phyloP scores from a whole-genome alignment of 2,329 filamentous ascomycete species.

The Capronia coronata region DNA sequence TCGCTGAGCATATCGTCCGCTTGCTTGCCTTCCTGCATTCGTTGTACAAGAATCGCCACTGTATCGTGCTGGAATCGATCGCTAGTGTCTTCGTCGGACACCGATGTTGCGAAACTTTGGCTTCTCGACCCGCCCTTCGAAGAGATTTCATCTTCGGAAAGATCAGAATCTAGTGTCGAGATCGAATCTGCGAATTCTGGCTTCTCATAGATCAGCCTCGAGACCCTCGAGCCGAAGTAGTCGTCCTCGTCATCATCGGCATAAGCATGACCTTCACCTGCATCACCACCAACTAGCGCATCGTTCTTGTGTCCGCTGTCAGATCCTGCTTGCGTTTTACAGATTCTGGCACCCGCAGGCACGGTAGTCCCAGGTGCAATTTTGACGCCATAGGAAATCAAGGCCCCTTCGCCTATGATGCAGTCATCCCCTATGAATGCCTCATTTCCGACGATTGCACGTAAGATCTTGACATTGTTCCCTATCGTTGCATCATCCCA shows the following conservation, averaged over 20 bases:
- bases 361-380: slow-evolving; percentile 34
- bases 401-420: slow-evolving; percentile 61
- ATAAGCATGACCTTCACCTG: slow-evolving; percentile 58
- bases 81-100: slow-evolving; percentile 52
- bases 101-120: slow-evolving; percentile 66
- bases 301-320: slow-evolving; percentile 39
- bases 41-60: slow-evolving; percentile 77
- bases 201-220: slow-evolving; percentile 44
- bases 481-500: slow-evolving; percentile 79
- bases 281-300: slow-evolving; percentile 48
- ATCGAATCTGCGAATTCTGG: slow-evolving; percentile 50
- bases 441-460: slow-evolving; percentile 69
- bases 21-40: slow-evolving; percentile 63
- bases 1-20: slow-evolving; percentile 87
- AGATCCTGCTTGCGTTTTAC: slow-evolving; percentile 7
- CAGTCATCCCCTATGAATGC: slow-evolving; percentile 65
- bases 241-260: slow-evolving; percentile 60
- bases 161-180: slow-evolving; percentile 56
- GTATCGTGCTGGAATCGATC: slow-evolving; percentile 80
- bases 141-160: slow-evolving; percentile 38
- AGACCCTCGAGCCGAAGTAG: slow-evolving; percentile 56
- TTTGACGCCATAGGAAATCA: slow-evolving; percentile 72
- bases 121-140: slow-evolving; percentile 50
- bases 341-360: slow-evolving; percentile 21
- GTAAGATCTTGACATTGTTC: slow-evolving; percentile 63